phyloP scores from a whole-genome alignment of 1,284 basidiomycete species.

The Sporisorium scitamineum region DNA sequence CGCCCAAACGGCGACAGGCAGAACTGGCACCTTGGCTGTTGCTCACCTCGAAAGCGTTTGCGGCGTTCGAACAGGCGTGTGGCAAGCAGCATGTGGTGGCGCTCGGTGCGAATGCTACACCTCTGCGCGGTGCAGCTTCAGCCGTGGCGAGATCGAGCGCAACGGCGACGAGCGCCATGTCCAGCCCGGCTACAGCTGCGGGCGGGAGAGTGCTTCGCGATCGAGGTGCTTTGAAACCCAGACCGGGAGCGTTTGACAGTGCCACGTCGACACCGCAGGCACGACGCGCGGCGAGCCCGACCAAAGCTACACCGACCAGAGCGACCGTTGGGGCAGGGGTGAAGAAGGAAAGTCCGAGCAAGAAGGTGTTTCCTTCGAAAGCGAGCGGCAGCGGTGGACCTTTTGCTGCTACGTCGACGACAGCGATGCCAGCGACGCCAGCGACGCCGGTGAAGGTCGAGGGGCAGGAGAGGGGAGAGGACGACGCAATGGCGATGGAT shows the following conservation, averaged over 20 bases:
- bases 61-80: conserved; percentile 55
- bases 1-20: conserved; percentile 42
- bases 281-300: conserved; percentile 19
- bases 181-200: conserved; percentile 10
- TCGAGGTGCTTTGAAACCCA: conserved; percentile 11
- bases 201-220: conserved; percentile 31
- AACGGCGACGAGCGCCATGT: not conserved
- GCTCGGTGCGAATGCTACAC: conserved; percentile 13
- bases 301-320: conserved; percentile 23
- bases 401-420: conserved; percentile 2
- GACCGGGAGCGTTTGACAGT: conserved; percentile 8
- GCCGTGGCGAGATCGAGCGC: conserved; percentile 7
- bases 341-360: conserved; percentile 14
- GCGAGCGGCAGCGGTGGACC: not conserved
- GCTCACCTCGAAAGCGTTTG: conserved; percentile 51
- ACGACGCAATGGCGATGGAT: conserved; percentile 17
- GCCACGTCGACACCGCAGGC: conserved; percentile 5
- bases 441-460: not conserved
- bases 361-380: conserved; percentile 26
- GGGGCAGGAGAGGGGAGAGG: not conserved
- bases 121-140: not conserved
- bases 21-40: conserved; percentile 48
- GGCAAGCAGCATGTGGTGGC: conserved; percentile 33
- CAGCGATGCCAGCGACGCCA: conserved; percentile 12
- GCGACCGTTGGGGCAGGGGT: not conserved